Evolutionary conservation across 2,329 filamentous ascomycete species (phyloP).

Genomic region (Colletotrichum limetticola): DNA sequence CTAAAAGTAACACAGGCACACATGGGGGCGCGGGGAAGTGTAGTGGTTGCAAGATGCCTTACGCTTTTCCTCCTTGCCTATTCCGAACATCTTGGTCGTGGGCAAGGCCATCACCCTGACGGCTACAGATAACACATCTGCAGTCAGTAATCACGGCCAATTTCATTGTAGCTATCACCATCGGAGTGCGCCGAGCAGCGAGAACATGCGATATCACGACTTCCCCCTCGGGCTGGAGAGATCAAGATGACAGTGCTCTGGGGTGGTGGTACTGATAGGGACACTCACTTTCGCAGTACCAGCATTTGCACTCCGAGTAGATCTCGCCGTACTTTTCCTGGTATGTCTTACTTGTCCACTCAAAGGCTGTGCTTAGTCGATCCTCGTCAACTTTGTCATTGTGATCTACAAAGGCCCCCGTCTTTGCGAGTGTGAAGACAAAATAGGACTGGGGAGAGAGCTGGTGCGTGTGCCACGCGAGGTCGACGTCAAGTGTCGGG

Average conservation of each 20-base stretch:
- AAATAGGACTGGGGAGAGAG: constrained; percentile 71
- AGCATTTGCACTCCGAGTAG: constrained; percentile 79
- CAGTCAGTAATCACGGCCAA: neutral
- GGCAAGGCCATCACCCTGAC: constrained; percentile 67
- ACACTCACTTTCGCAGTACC: constrained; percentile 75
- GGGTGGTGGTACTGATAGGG: neutral
- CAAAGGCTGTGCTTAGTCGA: constrained; percentile 70
- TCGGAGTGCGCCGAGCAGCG: constrained; percentile 10
- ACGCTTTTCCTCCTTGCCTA: constrained; percentile 56
- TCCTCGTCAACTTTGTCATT: constrained; percentile 84
- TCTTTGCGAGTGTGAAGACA: constrained; percentile 57
- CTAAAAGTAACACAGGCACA: neutral
- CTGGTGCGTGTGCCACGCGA: constrained; percentile 82
- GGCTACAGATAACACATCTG: constrained; percentile 40
- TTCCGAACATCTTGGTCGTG: constrained; percentile 54
- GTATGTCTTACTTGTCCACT: constrained; percentile 76
- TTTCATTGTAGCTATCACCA: neutral
- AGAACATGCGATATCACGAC: neutral
- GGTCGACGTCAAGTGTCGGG: constrained; percentile 75
- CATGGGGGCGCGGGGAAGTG: neutral
- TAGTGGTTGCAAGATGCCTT: constrained; percentile 19
- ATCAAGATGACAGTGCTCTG: neutral
- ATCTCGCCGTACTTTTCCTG: constrained; percentile 69
- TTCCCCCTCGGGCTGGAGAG: neutral
- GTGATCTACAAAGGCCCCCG: constrained; percentile 74